A percentile compares a stretch with the other conserved stretches of the same genome.
These are phyloP conservation scores for Talaromyces nanjingensis DNA, from an alignment of 495 filamentous ascomycete species.

Conservation along the genomic window DNA sequence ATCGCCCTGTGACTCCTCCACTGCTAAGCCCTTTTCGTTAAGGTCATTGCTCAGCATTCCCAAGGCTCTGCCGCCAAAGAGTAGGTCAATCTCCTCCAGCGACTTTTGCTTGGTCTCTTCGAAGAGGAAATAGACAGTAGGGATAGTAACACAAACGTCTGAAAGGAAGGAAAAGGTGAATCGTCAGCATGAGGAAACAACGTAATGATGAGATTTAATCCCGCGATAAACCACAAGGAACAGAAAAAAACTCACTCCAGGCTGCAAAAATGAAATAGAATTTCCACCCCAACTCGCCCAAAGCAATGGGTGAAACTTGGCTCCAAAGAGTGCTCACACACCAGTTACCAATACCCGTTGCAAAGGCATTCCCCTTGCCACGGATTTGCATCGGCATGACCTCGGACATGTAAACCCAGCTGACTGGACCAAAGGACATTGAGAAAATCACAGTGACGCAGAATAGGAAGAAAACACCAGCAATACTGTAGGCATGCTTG, in stretches of 20 bases:
- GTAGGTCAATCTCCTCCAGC: constrained; percentile 50
- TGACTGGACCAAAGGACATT: constrained; percentile 38
- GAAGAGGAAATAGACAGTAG: constrained; percentile 45
- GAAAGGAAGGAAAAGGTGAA: constrained; percentile 13
- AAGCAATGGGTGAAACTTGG: constrained; percentile 42
- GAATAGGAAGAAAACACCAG: constrained; percentile 44
- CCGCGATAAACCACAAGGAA: too few species aligned
- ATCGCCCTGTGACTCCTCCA: background rate
- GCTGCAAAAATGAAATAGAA: constrained; percentile 42
- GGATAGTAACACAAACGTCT: constrained; percentile 28
- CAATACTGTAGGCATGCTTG: constrained; percentile 29
- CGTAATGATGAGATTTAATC: constrained; percentile 5
- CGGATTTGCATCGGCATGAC: constrained; percentile 47
- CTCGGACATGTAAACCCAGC: constrained; percentile 45
- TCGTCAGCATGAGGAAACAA: constrained; percentile 7
- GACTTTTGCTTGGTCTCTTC: constrained; percentile 49
- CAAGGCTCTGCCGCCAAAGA: constrained; percentile 44
- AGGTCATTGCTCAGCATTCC: constrained; percentile 35
- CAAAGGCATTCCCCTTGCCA: constrained; percentile 39
- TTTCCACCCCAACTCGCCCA: constrained; percentile 35
- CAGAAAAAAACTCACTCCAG: constrained; percentile 22
- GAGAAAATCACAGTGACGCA: constrained; percentile 41
- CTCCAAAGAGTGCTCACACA: constrained; percentile 42
- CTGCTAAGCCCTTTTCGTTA: constrained; percentile 12
- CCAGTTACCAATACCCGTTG: constrained; percentile 44